phyloP scores from a whole-genome alignment of 2,329 filamentous ascomycete species.

The Lachnellula subtilissima region DNA sequence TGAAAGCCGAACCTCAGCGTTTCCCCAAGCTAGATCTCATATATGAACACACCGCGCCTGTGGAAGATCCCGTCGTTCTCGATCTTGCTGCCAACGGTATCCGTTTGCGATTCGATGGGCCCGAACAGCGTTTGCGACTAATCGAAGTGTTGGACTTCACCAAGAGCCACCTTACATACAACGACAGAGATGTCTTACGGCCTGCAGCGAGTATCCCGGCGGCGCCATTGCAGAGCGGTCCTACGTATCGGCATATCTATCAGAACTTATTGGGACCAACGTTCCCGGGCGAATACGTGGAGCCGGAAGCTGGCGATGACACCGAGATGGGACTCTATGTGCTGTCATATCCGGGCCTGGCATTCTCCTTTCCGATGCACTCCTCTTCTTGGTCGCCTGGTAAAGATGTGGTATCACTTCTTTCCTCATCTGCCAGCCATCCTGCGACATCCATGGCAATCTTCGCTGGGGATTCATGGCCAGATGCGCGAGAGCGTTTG shows the following conservation, averaged over 20 bases:
- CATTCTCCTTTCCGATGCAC: constrained; percentile 82
- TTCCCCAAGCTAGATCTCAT: constrained; percentile 81
- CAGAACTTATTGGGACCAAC: constrained; percentile 90
- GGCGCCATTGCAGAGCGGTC: constrained; percentile 45
- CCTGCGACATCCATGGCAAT: constrained; percentile 84
- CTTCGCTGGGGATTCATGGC: constrained; percentile 87
- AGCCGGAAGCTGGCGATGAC: constrained; percentile 49
- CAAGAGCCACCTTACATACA: constrained; percentile 79
- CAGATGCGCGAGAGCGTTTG: constrained; percentile 69
- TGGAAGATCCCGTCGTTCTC: constrained; percentile 70
- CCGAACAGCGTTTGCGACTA: constrained; percentile 83
- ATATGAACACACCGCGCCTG: constrained; percentile 71
- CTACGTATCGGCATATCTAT: constrained; percentile 84
- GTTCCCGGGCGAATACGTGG: constrained; percentile 87
- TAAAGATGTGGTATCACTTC: constrained; percentile 78
- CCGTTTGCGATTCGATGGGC: constrained; percentile 86
- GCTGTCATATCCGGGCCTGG: constrained; percentile 88
- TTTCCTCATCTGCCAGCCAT: constrained; percentile 72
- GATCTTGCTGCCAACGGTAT: constrained; percentile 80
- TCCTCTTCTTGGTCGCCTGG: constrained; percentile 67
- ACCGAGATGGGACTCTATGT: constrained; percentile 71
- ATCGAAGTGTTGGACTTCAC: constrained; percentile 90
- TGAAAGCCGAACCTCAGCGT: constrained; percentile 79
- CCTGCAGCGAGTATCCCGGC: constrained; percentile 37
- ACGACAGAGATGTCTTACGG: constrained; percentile 73